phyloP scores from a whole-genome alignment of 805 yeast species.

The Metschnikowia similis region DNA sequence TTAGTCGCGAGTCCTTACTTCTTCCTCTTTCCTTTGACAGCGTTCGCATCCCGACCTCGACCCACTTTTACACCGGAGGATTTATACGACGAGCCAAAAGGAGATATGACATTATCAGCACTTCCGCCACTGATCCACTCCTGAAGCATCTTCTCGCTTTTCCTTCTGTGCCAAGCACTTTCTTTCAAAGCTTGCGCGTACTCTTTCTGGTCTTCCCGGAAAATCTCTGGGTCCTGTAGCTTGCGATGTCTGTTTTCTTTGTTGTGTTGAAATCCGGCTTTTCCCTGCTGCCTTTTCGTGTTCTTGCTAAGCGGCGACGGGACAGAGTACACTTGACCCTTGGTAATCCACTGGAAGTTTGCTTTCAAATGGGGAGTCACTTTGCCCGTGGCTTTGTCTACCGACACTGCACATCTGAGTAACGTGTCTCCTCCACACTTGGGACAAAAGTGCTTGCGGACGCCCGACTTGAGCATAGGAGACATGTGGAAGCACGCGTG shows the following conservation, averaged over 20 bases:
- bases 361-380: conserved; percentile 83
- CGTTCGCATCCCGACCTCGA: conserved; percentile 74
- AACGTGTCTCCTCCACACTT: conserved; percentile 93
- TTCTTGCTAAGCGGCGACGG: conserved; percentile 86
- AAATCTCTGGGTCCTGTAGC: conserved; percentile 47
- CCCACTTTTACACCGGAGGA: conserved; percentile 74
- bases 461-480: conserved; percentile 73
- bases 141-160: conserved; percentile 78
- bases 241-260: conserved; percentile 53
- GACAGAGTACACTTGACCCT: conserved; percentile 78
- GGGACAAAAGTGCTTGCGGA: conserved; percentile 85
- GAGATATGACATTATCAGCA: conserved; percentile 81
- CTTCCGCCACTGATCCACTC: conserved; percentile 96
- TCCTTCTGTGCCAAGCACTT: conserved; percentile 81
- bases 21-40: conserved; percentile 34
- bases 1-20: background rate
- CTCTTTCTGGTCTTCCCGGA: conserved; percentile 93
- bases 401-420: conserved; percentile 84
- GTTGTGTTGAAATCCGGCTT: conserved; percentile 73
- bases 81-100: conserved; percentile 54
- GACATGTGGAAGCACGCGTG: conserved; percentile 90
- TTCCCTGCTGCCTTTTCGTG: conserved; percentile 67
- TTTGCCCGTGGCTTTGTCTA: conserved; percentile 73
- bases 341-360: conserved; percentile 88
- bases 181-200: conserved; percentile 83